These are phyloP conservation scores for Penicillium rolfsii DNA, from an alignment of 2,329 filamentous ascomycete species.

Conservation along the genomic window DNA sequence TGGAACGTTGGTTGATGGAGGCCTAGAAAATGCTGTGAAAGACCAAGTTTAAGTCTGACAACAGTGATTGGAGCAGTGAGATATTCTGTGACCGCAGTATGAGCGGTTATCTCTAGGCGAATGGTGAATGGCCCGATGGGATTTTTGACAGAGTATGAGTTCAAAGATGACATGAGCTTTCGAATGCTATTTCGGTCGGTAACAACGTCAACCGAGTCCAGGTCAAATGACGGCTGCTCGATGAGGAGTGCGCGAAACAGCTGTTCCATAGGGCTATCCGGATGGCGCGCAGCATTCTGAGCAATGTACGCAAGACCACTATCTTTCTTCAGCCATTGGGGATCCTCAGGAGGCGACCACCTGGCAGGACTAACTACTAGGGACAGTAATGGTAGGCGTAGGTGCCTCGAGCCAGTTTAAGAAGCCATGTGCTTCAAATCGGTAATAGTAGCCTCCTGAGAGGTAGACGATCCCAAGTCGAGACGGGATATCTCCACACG, in stretches of 20 bases:
- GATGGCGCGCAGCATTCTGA: constrained; percentile 53
- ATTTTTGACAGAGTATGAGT: constrained; percentile 18
- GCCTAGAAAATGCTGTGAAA: background rate
- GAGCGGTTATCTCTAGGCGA: constrained; percentile 42
- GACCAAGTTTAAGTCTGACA: background rate
- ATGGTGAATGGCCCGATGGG: constrained; percentile 47
- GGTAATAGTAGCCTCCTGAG: constrained; percentile 12
- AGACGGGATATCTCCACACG: background rate
- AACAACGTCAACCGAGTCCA: constrained; percentile 47
- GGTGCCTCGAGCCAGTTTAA: constrained; percentile 55
- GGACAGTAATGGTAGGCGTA: constrained; percentile 51
- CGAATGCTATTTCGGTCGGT: constrained; percentile 50
- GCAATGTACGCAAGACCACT: constrained; percentile 48
- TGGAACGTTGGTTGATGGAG: background rate
- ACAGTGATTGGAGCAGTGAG: background rate
- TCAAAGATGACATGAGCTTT: background rate
- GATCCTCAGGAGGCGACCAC: constrained; percentile 40
- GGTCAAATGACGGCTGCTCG: constrained; percentile 42
- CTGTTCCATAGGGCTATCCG: constrained; percentile 51
- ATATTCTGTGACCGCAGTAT: constrained; percentile 36
- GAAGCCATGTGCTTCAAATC: constrained; percentile 49
- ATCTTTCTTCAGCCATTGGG: constrained; percentile 34
- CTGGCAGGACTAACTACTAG: constrained; percentile 44
- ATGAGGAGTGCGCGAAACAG: constrained; percentile 52
- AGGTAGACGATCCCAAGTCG: background rate